Percentiles rank a stretch among this genome's conserved stretches.
Conservation (phyloP, 345 rosid genomes). For the Eucalyptus tenuipes region DNA sequence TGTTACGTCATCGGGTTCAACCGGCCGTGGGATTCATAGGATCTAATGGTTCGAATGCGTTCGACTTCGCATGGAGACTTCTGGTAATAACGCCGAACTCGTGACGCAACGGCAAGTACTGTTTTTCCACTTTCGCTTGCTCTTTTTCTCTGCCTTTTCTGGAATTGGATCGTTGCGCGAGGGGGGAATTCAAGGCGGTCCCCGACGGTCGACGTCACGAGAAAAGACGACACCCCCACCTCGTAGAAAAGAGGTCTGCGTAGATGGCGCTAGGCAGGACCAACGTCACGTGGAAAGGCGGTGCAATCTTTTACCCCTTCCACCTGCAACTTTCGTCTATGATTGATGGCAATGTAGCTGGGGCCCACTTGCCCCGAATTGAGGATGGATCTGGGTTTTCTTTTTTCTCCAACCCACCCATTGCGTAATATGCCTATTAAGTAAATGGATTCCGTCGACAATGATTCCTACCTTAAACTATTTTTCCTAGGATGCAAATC, state of each 20-base stretch:
- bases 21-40: background rate
- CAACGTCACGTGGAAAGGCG: background rate
- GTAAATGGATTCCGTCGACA: accelerated
- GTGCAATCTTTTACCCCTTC: background rate
- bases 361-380: background rate
- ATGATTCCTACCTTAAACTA: background rate
- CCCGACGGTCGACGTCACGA: background rate
- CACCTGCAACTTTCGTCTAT: background rate
- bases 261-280: background rate
- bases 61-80: background rate
- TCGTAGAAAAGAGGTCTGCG: background rate
- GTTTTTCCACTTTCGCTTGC: background rate
- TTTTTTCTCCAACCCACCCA: background rate
- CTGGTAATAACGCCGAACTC: background rate
- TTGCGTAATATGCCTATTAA: background rate
- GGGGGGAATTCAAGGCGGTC: background rate
- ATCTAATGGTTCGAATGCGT: background rate
- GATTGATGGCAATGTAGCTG: background rate
- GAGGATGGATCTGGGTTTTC: background rate
- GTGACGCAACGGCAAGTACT: background rate
- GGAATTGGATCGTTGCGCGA: background rate
- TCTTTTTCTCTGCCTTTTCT: background rate
- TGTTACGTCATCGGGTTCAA: background rate
- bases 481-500: background rate
- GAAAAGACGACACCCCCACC: background rate